Evolutionary conservation across 2,329 filamentous ascomycete genomes (phyloP), one percentile per base, ranked within the genome.

Genomic region (Didymella exigua): DNA sequence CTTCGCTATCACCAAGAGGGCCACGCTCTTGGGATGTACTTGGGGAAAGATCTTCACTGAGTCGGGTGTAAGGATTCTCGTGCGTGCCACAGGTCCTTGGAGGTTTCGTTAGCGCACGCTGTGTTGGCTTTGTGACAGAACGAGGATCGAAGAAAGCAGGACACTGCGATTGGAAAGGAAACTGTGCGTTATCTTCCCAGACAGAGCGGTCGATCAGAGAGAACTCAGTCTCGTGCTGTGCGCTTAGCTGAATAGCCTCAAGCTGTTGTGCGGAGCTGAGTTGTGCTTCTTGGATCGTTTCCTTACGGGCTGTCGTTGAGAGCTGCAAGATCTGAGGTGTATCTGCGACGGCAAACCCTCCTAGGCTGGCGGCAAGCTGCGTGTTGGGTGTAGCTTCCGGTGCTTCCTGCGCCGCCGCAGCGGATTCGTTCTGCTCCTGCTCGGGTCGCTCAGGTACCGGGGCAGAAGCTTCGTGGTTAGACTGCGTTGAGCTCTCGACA

Each of bases 101-200:
- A 11, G 52, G 29, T 16, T 42, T 36, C 1, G 46, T 42, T 4
- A 27, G 23, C 16, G 36, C 42, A 6, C 24, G 27, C 29, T 45
- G 33, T 4, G 14, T 19, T 21, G n/a, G 27, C n/a, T 41, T 34
- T 14, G 41, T 44, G 21, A 14, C 23, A 27, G 31, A 23, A 6
- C 16, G 27, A 26, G 29, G 10, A 23, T 50, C 29, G 18, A 24
- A 50, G 23, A 26, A 45, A 43, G 19, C 31, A 18, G 49, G 58
- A 16, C 52, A 33, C 41, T 61, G 61, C 10, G 52, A 61, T 40
- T 53, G 58, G 6, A 54, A 58, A 9, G 57, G 55, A 19, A 56
- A 59, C 14, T 62, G 63, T 30, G 41, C 59, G 47, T 49, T 51
- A 10, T 63, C 45, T 49, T 54, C 56, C 13, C 24, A 24, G 21